A percentile compares a stretch with the other conserved stretches of the same genome.
These are phyloP conservation scores for Diplotaxis tenuifolia DNA, from an alignment of 345 rosid genomes.

Conservation along the genomic window DNA sequence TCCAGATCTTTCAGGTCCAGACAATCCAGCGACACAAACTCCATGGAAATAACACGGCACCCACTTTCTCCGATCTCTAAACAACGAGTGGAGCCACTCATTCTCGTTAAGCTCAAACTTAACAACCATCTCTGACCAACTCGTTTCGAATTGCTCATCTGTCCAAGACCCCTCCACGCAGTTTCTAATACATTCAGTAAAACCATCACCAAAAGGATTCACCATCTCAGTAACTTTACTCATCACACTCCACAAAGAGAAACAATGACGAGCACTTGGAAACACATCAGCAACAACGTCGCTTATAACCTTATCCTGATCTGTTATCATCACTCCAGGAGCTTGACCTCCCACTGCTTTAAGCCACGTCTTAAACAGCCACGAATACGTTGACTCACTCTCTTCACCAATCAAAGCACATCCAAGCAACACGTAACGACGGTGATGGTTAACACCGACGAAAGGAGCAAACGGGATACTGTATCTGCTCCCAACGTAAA, in stretches of 20 bases:
- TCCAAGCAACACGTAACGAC: conserved; percentile 32
- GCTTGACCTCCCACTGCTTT: conserved; percentile 48
- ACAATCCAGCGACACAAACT: conserved; percentile 37
- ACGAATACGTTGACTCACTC: conserved; percentile 40
- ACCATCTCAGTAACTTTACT: conserved; percentile 46
- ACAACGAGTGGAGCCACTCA: conserved; percentile 47
- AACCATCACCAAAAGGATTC: conserved; percentile 39
- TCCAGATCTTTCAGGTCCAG: conserved; percentile 30
- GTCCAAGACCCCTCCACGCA: conserved; percentile 51
- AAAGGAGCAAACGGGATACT: conserved; percentile 33
- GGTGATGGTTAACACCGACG: conserved; percentile 31
- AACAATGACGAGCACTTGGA: conserved; percentile 45
- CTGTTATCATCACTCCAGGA: conserved; percentile 44
- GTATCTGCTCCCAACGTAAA: conserved; percentile 40
- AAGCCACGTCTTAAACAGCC: conserved; percentile 50
- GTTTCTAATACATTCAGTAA: conserved; percentile 40
- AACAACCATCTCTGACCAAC: conserved; percentile 46
- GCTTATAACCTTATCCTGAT: conserved; percentile 43
- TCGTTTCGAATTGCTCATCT: conserved; percentile 42
- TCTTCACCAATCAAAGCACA: conserved; percentile 47
- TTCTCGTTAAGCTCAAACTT: conserved; percentile 44
- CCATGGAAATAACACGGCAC: conserved; percentile 45
- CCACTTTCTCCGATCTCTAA: conserved; percentile 50
- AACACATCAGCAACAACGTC: conserved; percentile 39
- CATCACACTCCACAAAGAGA: conserved; percentile 36